Base-by-base conservation (phyloP, 164 flowering plant species). In the Piper longum region DNA sequence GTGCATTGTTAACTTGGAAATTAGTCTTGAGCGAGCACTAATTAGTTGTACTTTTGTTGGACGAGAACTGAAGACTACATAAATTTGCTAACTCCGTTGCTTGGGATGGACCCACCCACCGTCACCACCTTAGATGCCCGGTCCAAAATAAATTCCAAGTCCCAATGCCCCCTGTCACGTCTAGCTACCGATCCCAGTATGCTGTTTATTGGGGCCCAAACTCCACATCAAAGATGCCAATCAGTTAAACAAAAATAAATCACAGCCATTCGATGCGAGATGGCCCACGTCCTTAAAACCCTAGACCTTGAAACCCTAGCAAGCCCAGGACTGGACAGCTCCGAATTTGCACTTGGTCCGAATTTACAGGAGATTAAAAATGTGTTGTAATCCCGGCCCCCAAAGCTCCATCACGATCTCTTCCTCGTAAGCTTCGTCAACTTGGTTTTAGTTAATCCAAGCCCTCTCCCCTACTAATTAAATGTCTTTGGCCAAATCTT, bases 391-490 rank as follows among this genome's bases (percentile, higher is more conserved):
- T 66, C 81, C 59, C 87, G 54, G 54, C 67, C 84, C 84, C 91
- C 91, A 75, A 88, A 82, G 80, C 85, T 54, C 66, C 69, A 83
- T 88, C 90, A 87, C 92, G 63, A 76, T 70, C 71, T 64, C 72
- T 64, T 65, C 86, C 87, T 85, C 80, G 91, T 76, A 65, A 80
- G 71, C 66, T 74, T 69, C 80, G 75, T 73, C 63, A 60, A 18
- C 66, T 6, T 64, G 18, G 43, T 36, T 62, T 36, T 61, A 64
- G 42, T 65, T 60, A 73, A 67, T 60, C 74, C 69, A 75, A 74
- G 13, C 52, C 42, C 26, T 26, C 36, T 26, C 2, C 75, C 65
- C 65, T 26, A 62, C 57, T 36, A 70, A 60, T n/a, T 36, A 36
- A n/a, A 9, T 48, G 11, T 48, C 52, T 2, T 48, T 48, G 14